Evolutionary conservation across 2,329 filamentous ascomycete species (phyloP).

Genomic region (Fusarium ambrosium): DNA sequence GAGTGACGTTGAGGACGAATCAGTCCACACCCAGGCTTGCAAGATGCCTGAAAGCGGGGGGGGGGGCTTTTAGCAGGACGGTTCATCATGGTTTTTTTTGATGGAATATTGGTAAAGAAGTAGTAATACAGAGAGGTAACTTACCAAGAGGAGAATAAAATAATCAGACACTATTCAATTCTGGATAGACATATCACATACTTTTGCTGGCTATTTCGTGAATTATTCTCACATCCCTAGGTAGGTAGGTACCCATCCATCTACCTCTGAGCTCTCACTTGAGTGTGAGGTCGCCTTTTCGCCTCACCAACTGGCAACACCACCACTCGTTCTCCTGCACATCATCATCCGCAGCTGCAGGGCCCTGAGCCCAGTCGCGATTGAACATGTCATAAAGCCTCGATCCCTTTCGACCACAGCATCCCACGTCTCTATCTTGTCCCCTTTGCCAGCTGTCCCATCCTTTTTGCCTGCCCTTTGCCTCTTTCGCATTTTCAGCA

Average conservation of each 20-base stretch:
- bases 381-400: slow-evolving; percentile 48
- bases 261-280: neutral
- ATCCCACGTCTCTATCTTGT: slow-evolving; percentile 23
- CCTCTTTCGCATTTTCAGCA: slow-evolving; percentile 21
- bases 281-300: slow-evolving; percentile 7
- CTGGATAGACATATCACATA: neutral
- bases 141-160: neutral
- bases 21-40: slow-evolving; percentile 22
- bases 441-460: slow-evolving; percentile 29
- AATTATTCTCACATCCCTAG: neutral
- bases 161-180: neutral
- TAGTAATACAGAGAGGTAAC: neutral
- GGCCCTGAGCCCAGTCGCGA: slow-evolving; percentile 44
- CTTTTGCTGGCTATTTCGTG: neutral
- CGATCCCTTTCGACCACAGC: slow-evolving; percentile 27
- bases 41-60: slow-evolving; percentile 10
- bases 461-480: neutral
- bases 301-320: slow-evolving; percentile 36
- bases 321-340: slow-evolving; percentile 19
- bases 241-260: too few relatives aligned
- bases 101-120: neutral
- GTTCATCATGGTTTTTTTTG: neutral
- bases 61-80: neutral
- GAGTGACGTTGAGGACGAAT: slow-evolving; percentile 28
- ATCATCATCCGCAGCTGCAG: slow-evolving; percentile 40